These are phyloP conservation scores for Trichomonascaceae sp. DNA, from an alignment of 1,139 yeast species.

Conservation along the genomic window DNA sequence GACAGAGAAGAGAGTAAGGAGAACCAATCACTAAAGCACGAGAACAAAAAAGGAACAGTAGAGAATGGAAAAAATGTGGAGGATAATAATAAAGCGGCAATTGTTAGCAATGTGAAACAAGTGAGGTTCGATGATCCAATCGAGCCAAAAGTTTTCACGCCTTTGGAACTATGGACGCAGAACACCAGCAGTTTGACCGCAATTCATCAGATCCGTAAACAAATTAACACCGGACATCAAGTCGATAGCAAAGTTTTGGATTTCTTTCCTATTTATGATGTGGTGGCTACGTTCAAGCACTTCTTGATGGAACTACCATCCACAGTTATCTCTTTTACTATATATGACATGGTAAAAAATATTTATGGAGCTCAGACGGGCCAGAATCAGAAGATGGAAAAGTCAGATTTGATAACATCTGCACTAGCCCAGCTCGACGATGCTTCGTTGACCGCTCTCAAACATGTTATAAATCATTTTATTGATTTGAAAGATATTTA, in stretches of 20 bases:
- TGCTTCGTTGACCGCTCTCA: constrained; percentile 16
- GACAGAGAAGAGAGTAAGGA: constrained; percentile 45
- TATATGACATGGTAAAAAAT: constrained; percentile 60
- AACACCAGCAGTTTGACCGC: constrained; percentile 44
- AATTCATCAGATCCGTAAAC: constrained; percentile 57
- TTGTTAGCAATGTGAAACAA: not conserved
- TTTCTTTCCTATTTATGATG: constrained; percentile 44
- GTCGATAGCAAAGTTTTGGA: constrained; percentile 28
- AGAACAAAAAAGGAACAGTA: constrained; percentile 39
- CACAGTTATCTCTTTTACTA: constrained; percentile 61
- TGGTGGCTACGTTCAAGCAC: constrained; percentile 63
- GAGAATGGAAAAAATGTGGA: constrained; percentile 49
- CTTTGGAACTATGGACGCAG: constrained; percentile 20
- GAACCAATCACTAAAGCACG: constrained; percentile 42
- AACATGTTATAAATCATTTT: constrained; percentile 17
- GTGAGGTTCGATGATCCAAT: constrained; percentile 4
- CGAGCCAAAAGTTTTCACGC: constrained; percentile 28
- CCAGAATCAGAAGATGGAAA: constrained; percentile 11
- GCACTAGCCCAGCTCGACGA: constrained; percentile 22
- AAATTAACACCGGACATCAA: constrained; percentile 47
- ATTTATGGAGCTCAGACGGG: constrained; percentile 40
- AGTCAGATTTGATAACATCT: constrained; percentile 17
- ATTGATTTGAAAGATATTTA: not conserved
- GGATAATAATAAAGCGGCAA: constrained; percentile 25
- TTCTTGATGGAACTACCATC: constrained; percentile 79